These are phyloP conservation scores for Irpex sp. DNA, from an alignment of 1,284 basidiomycete genomes.

Conservation along the genomic window DNA sequence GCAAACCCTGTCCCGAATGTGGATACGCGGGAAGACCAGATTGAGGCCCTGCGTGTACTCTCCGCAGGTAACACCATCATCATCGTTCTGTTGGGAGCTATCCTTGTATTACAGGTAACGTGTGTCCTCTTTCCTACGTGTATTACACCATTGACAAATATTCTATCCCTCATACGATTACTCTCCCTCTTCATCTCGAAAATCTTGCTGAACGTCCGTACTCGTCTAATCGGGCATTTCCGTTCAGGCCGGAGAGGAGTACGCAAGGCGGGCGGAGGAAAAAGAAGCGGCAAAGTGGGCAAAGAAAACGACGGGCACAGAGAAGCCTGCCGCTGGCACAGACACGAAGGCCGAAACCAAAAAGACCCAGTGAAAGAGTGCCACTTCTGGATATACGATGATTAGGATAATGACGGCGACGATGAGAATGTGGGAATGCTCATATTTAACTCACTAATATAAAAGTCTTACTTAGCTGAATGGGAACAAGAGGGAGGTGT, in stretches of 20 bases:
- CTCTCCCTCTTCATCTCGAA: conserved; percentile 9
- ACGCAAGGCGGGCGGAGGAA: conserved; percentile 54
- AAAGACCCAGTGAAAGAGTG: conserved; percentile 31
- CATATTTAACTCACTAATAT: background rate
- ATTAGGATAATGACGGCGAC: background rate
- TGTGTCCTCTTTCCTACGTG: conserved; percentile 8
- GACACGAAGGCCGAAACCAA: conserved; percentile 22
- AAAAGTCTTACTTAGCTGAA: background rate
- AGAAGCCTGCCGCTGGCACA: too few relatives aligned
- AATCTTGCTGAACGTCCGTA: background rate
- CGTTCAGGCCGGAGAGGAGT: conserved; percentile 81
- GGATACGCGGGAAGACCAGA: conserved; percentile 60
- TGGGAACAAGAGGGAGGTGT: background rate
- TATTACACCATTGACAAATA: conserved; percentile 3
- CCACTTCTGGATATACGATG: background rate
- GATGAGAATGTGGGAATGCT: background rate
- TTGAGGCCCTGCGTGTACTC: conserved; percentile 77
- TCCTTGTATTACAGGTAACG: conserved; percentile 70
- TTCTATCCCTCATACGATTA: conserved; percentile 10
- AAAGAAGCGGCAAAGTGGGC: conserved; percentile 5
- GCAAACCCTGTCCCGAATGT: conserved; percentile 50
- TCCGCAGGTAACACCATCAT: conserved; percentile 85
- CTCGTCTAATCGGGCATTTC: conserved; percentile 8
- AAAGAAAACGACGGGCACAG: too few relatives aligned
- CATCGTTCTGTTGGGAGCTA: conserved; percentile 58